Evolutionary conservation across 495 filamentous ascomycete species (phyloP).

Genomic region (Platismatia glauca): DNA sequence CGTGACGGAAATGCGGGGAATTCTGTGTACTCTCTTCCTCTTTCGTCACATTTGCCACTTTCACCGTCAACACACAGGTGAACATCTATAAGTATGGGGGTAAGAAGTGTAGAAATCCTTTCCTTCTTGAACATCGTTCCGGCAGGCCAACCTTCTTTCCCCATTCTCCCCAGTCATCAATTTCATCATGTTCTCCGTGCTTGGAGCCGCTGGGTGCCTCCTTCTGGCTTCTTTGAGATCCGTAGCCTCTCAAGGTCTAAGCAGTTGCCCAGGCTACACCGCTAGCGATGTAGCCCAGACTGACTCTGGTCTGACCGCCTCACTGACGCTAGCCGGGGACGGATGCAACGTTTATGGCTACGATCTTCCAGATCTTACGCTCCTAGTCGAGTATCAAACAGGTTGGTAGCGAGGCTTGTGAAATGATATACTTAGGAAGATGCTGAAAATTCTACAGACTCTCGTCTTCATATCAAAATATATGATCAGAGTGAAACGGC

Average conservation of each 20-base stretch:
- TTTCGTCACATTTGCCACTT: background rate
- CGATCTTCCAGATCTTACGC: conserved; percentile 55
- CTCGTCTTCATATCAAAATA: conserved; percentile 75
- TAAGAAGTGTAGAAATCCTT: background rate
- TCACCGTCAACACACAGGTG: background rate
- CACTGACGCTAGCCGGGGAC: conserved; percentile 56
- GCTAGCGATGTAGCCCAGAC: conserved; percentile 53
- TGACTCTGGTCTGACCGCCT: conserved; percentile 47
- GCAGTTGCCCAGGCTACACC: conserved; percentile 62
- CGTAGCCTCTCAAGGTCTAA: background rate
- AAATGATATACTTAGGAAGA: background rate
- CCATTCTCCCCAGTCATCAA: background rate
- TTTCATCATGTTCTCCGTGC: background rate
- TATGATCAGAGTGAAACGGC: conserved; percentile 62
- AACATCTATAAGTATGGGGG: background rate
- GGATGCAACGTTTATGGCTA: conserved; percentile 64
- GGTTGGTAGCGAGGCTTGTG: conserved; percentile 38
- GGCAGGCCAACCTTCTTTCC: background rate
- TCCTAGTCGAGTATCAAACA: conserved; percentile 68
- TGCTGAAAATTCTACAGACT: conserved; percentile 38
- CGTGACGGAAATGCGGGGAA: background rate
- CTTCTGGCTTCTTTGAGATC: background rate
- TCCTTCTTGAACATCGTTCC: background rate
- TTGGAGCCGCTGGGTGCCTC: background rate
- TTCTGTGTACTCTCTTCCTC: background rate